Evolutionary conservation across 768 basidiomycete species (phyloP).

Genomic region (Termitomyces eurrhizus): DNA sequence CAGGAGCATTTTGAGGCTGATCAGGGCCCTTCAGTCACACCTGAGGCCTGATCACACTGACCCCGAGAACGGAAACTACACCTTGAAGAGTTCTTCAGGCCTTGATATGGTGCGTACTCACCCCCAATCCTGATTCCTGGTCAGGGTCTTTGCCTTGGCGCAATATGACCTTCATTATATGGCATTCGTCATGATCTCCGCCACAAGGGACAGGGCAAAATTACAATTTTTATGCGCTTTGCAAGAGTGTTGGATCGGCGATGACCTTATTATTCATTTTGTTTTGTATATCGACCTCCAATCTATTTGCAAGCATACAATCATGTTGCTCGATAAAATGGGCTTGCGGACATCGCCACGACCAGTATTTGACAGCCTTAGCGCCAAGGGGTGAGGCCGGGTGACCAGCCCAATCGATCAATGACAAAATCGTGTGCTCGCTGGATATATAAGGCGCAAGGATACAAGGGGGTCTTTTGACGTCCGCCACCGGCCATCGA

Average conservation of each 20-base stretch:
- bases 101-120: background rate
- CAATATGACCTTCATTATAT: background rate
- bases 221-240: background rate
- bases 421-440: constrained; percentile 10
- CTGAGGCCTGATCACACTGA: background rate
- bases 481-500: constrained; percentile 8
- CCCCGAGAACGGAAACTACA: constrained; percentile 1
- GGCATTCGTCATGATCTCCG: background rate
- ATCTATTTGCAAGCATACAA: background rate
- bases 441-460: constrained; percentile 13
- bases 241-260: background rate
- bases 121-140: background rate
- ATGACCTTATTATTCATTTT: background rate
- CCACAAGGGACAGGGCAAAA: background rate
- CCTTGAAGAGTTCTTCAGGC: background rate
- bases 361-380: background rate
- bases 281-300: background rate
- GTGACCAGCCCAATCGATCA: constrained; percentile 11
- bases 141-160: background rate
- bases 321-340: background rate
- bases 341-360: background rate
- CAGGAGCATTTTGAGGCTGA: constrained; percentile 6
- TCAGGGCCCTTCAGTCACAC: constrained; percentile 12
- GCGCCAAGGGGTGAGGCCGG: constrained; percentile 14
- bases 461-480: background rate